Evolutionary conservation across 2,329 filamentous ascomycete species (phyloP).

Genomic region (Neonectria magnoliae): DNA sequence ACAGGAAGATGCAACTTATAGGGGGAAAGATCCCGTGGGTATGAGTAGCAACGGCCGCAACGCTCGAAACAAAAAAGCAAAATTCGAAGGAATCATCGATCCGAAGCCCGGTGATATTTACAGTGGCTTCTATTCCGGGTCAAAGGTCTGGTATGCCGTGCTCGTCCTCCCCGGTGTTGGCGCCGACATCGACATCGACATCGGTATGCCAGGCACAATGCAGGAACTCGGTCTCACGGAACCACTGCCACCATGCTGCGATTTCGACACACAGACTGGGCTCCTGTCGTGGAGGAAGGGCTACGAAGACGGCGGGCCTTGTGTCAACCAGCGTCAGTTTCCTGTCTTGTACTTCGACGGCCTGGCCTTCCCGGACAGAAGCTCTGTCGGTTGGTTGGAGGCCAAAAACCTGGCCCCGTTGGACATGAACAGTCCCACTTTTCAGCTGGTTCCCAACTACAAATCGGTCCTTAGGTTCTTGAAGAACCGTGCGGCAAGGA

Average conservation of each 20-base stretch:
- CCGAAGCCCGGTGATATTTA: slow-evolving; percentile 17
- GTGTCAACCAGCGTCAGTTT: neutral
- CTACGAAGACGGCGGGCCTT: neutral
- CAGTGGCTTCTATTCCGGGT: slow-evolving; percentile 4
- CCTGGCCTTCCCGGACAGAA: neutral
- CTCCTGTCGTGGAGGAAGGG: neutral
- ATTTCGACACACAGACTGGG: neutral
- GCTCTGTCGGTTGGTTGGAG: neutral
- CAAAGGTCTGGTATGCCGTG: neutral
- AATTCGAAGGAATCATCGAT: slow-evolving; percentile 5
- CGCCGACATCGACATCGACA: neutral
- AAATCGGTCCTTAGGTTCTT: neutral
- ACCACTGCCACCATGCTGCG: neutral
- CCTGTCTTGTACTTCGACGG: neutral
- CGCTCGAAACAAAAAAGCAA: neutral
- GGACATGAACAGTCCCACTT: neutral
- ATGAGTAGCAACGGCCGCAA: neutral
- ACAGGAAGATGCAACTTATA: neutral
- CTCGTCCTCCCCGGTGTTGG: slow-evolving; percentile 14
- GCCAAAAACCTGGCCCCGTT: neutral
- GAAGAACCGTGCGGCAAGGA: neutral
- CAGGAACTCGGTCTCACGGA: slow-evolving; percentile 10
- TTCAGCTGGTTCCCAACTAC: neutral
- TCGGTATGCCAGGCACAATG: neutral
- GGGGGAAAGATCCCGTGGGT: no score